A percentile compares a stretch with the other conserved stretches of the same genome.
phyloP scores from a whole-genome alignment of 2,329 filamentous ascomycete species.

The Cladosporium sp. region DNA sequence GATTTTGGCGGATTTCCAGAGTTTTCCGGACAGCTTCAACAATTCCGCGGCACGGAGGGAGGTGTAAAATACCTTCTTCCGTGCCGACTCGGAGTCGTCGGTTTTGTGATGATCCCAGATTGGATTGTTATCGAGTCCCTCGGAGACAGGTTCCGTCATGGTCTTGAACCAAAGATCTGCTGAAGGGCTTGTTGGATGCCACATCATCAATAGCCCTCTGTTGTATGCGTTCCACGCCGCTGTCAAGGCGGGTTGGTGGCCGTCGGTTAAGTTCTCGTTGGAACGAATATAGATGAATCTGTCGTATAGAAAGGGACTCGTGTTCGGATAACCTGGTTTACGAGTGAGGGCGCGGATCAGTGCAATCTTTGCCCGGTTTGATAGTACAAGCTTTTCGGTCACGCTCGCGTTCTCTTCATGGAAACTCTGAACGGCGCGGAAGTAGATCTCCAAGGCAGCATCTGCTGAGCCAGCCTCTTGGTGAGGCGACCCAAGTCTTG shows the following conservation, averaged over 20 bases:
- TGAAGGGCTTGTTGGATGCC: neutral
- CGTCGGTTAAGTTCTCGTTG: neutral
- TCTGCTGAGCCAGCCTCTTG: slow-evolving; percentile 5
- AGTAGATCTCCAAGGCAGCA: slow-evolving; percentile 16
- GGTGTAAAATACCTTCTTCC: too few species aligned
- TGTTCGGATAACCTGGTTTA: neutral
- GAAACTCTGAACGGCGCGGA: slow-evolving; percentile 11
- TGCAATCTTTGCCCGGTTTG: neutral
- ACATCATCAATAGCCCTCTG: neutral
- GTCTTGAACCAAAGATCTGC: neutral
- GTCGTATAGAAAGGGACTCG: neutral
- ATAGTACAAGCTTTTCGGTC: neutral
- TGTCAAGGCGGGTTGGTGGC: too few species aligned
- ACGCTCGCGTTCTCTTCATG: neutral
- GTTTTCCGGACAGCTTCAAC: neutral
- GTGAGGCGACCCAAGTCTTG: slow-evolving; percentile 5
- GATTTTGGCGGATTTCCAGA: neutral
- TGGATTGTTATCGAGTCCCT: neutral
- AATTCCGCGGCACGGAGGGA: neutral
- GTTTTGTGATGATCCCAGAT: neutral
- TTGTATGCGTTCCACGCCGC: neutral
- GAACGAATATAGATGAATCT: neutral
- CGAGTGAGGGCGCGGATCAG: neutral
- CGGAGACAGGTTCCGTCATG: neutral
- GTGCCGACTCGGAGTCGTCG: too few species aligned